Base-by-base conservation (phyloP, 768 basidiomycete genomes). In the Pleurotus giganteus region DNA sequence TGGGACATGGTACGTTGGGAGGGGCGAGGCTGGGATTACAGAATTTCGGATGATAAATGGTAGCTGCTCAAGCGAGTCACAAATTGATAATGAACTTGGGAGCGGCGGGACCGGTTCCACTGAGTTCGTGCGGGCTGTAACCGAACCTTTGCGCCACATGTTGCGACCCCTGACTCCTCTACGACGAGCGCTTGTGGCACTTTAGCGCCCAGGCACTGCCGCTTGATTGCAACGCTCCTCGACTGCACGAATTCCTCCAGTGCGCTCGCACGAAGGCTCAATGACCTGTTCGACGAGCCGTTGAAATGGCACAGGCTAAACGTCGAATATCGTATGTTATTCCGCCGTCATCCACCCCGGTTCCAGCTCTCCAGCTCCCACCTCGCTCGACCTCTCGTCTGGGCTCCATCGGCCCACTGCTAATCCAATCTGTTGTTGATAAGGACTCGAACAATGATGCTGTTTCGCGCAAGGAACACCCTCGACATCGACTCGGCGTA, bases 291-390 rank as follows among this genome's bases (percentile, higher is more conserved):
- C 15, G 27, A 53, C 12, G 32, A 34, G 9, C 8, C 21, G n/a
- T 17, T 51, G 58, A 46, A 47, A 72, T 76, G 76, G 66, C 72
- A 47, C 81, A 81, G 54, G 65, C 79, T 55, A 76, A 80, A 65
- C 79, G 85, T 58, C 80, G 94, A 63, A 83, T 97, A 26, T 94
- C 94, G 52, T 97, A 95, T 68, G 85, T 94, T 53, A 83, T 97
- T 32, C 91, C 93, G 2, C 75, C 88, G 1, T 86, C 94, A 9
- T 59, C 74, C 0, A 79, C 81, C 11, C 73, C 78, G 2, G 78
- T 85, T 21, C 86, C 86, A 15, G 77, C 77, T 17, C 82, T 95
- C 9, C 76, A 80, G 47, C 79, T 96, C 2, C 94, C 94, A 2
- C 78, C 87, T 0, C 72, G 80, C 57, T 86, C 80, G 19, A 66